Conservation (phyloP, 768 basidiomycete species). For the Lentinula sp. region DNA sequence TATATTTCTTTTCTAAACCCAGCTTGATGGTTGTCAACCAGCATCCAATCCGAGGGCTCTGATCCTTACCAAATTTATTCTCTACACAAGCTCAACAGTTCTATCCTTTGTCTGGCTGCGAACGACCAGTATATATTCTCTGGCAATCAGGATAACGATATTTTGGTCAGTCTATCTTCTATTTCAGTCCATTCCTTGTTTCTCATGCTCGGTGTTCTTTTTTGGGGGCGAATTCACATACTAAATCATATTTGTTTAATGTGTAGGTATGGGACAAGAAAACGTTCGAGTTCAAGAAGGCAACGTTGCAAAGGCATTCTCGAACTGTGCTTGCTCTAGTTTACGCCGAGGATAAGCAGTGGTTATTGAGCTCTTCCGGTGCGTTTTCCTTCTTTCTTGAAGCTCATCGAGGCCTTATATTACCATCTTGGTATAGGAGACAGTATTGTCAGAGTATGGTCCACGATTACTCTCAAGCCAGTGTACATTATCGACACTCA, state of each 20-base stretch:
- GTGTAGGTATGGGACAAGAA: slow-evolving; percentile 80
- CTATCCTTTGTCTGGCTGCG: slow-evolving; percentile 71
- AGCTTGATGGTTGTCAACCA: slow-evolving; percentile 14
- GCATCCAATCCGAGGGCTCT: slow-evolving; percentile 35
- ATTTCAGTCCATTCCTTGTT: not conserved
- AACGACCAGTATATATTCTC: slow-evolving; percentile 72
- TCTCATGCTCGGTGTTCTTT: not conserved
- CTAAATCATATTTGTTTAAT: not conserved
- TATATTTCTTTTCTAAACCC: not conserved
- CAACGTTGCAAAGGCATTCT: slow-evolving; percentile 72
- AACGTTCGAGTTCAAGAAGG: slow-evolving; percentile 61
- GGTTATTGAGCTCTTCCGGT: slow-evolving; percentile 92
- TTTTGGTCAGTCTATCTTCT: slow-evolving; percentile 45
- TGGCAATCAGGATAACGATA: slow-evolving; percentile 73
- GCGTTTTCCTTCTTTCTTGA: slow-evolving; percentile 12
- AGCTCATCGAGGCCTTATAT: slow-evolving; percentile 1
- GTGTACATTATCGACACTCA: slow-evolving; percentile 76
- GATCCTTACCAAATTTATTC: slow-evolving; percentile 58
- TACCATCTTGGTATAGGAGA: slow-evolving; percentile 48
- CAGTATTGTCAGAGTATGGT: slow-evolving; percentile 88
- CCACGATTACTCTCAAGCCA: slow-evolving; percentile 54
- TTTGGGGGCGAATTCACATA: not conserved
- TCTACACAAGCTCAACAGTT: slow-evolving; percentile 61
- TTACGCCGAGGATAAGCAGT: slow-evolving; percentile 66
- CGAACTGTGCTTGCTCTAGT: slow-evolving; percentile 80